Percentiles rank a stretch among this genome's conserved stretches.
Conservation (phyloP, 495 filamentous ascomycete genomes). For the Trichodelitschia bisporula region DNA sequence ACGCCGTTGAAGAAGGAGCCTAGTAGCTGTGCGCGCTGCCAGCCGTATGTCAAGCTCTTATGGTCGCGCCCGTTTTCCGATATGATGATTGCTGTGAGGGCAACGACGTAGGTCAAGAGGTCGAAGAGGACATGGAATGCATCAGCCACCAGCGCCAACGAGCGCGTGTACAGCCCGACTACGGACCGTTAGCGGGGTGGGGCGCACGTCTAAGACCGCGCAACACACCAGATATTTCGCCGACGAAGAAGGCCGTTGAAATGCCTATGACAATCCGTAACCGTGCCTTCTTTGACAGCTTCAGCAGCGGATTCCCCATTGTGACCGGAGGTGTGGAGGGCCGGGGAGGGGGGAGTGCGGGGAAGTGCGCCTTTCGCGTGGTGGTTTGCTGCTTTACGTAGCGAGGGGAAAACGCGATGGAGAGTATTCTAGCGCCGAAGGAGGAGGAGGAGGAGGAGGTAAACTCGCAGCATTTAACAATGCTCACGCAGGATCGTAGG, state of each 20-base stretch:
- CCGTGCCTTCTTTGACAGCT: too few species aligned
- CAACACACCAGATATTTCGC: conserved; percentile 22
- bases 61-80: conserved; percentile 12
- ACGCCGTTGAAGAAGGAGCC: conserved; percentile 14
- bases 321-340: too few species aligned
- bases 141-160: conserved; percentile 11
- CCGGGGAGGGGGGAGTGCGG: too few species aligned
- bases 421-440: too few species aligned
- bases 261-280: conserved; percentile 23
- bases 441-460: too few species aligned
- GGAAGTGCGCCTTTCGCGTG: too few species aligned
- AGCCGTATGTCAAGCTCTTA: conserved; percentile 21
- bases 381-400: too few species aligned
- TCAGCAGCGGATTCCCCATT: too few species aligned
- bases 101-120: background rate
- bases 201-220: background rate
- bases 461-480: too few species aligned
- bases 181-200: background rate
- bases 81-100: background rate
- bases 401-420: too few species aligned
- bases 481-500: too few species aligned
- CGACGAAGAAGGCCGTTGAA: conserved; percentile 25
- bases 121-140: conserved; percentile 8
- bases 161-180: conserved; percentile 14
- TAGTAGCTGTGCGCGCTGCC: conserved; percentile 10